Evolutionary conservation across 2,329 filamentous ascomycete genomes (phyloP), one percentile per base, ranked within the genome.

Genomic region (Neopestalotiopsis rosae): DNA sequence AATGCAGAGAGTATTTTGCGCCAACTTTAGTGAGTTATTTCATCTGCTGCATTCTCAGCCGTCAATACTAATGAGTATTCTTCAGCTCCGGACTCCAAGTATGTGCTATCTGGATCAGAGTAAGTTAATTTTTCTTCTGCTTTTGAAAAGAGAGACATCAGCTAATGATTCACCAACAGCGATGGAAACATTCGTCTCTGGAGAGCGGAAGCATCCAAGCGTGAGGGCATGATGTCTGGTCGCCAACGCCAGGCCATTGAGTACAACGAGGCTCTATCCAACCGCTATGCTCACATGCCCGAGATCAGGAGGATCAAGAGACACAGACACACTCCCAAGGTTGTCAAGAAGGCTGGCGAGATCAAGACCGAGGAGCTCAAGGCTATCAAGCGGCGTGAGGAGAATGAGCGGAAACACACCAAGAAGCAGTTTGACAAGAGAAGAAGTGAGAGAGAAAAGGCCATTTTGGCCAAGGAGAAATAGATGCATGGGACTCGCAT

Each of bases 321-420:
- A 66, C 96, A 99, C 81, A 90, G 96, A 71, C 96, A 98, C 82
- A 83, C 98, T 71, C 96, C 96, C 24, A 94, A 94, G 86, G 90
- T 94, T 68, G 90, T 98, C 73, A 98, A 97, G 91, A 98, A 98
- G 89, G 95, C 95, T 4, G 90, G 88, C 63, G 93, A 97, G 85
- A 98, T 98, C 83, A 99, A 99, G 89, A 84, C 84, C 69, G 94
- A 97, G 78, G 96, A 98, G 81, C 81, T 98, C 75, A 90, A 90
- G 81, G 89, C 93, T 42, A 92, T 98, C 80, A 97, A 97, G 89
- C 87, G 94, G 75, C 91, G 91, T 74, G 93, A 97, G 77, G 96
- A 99, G 85, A 99, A 99, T 79, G 93, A 97, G 82, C 88, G 96
- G 73, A 94, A 93, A 80, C 95, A 99, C 81, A 92, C 90, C 69